Evolutionary conservation across 2,329 filamentous ascomycete species (phyloP), one percentile per base, ranked within the genome.

Genomic region (Whalleya microplaca): DNA sequence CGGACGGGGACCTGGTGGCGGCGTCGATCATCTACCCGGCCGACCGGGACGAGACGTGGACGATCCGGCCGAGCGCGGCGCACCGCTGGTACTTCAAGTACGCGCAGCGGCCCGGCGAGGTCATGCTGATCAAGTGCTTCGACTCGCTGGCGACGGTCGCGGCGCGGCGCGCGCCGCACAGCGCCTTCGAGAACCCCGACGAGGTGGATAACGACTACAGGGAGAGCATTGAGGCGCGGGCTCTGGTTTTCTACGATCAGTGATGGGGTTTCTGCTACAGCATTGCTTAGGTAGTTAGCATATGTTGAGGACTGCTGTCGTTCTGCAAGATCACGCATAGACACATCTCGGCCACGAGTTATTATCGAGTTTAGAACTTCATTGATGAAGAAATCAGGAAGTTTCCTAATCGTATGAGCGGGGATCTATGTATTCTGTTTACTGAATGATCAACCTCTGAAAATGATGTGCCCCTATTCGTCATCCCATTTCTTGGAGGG

Each of bases 61-160:
- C 73, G 3, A 71, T 78, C 37, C 63, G 66, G 53, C 72, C 71
- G 5, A 75, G 75, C 56, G 66, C 69, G 0, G 61, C 65, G 4
- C 74, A 77, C 56, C 74, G 73, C 60, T 85, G 82, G 82, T 79
- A 79, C 63, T 85, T 77, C 69, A 75, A 82, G 55, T 75, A 77
- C 61, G 69, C 64, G 1, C 80, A 83, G 71, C 73, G 70, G 4
- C 80, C 81, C 0, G 75, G 78, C 29, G 76, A 86, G 66, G 78
- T 80, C 2, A 73, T 82, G 14, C 67, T 86, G 46, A 82, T 86
- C 67, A 86, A 85, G 66, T 84, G 81, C 61, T 85, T 80, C 65
- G 84, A 86, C 70, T 80, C 77, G 3, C 77, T 80, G 64, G 66
- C 69, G 29, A 75, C 76, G 60, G 80, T 79, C n/a, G 43, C 64